Evolutionary conservation across 2,329 filamentous ascomycete species (phyloP), one percentile per base, ranked within the genome.

Genomic region (Chrysoporthe puriensis): DNA sequence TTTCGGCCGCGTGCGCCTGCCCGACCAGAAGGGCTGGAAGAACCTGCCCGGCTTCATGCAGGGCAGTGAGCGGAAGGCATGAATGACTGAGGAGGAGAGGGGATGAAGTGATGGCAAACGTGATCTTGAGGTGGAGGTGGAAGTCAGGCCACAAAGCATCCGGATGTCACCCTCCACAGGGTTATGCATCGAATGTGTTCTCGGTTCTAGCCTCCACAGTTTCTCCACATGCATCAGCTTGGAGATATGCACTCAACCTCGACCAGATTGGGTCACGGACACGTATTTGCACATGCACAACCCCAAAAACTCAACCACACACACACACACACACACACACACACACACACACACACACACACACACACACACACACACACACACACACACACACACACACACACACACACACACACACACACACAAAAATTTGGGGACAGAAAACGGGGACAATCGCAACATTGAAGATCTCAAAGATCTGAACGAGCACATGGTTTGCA

Each of bases 1-100:
- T 77, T 97, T 98, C 83, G 95, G 95, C 70, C 88, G 89, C 73
- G 81, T 91, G 69, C 88, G 87, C 79, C 76, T 92, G 69, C 85
- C 85, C 18, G 81, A 82, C 73, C 80, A 83, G 71, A 78, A 83
- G 73, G 78, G 80, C 44, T 88, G 86, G 86, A 84, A 83, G 75
- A 79, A 80, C 32, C 72, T 88, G 73, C 86, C 86, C 26, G 78
- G 77, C 63, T 76, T 82, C 69, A 84, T 88, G 74, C 80, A 82
- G 48, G 82, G 81, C 46, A 77, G 76, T 66, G 76, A 43, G 40
- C 40, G 63, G 14, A 64, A 61, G 43, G 62, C 57, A 26, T 66
- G 48, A 64, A 58, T 14, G 14, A 34, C 18, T 36, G 59, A 54
- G 50, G 50, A 21, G 26, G 7, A 54, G 16, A 43, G 44, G 64